phyloP scores from a whole-genome alignment of 495 filamentous ascomycete genomes.

The Delitschia confertaspora region DNA sequence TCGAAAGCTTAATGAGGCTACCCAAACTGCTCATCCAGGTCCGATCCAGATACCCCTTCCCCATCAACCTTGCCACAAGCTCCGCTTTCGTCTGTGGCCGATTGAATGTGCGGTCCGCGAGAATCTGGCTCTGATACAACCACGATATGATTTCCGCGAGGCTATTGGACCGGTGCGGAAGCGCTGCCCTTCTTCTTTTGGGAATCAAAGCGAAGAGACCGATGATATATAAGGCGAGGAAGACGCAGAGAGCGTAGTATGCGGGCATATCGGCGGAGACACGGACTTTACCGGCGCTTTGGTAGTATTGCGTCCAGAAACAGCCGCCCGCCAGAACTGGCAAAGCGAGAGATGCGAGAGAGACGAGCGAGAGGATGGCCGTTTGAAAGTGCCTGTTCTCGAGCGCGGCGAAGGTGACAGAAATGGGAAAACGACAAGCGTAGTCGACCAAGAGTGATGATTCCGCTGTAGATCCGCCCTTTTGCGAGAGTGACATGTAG shows the following conservation, averaged over 20 bases:
- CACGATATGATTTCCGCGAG: conserved; percentile 72
- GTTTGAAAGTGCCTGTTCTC: conserved; percentile 61
- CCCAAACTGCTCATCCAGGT: conserved; percentile 13
- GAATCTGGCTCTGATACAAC: conserved; percentile 57
- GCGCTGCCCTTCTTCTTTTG: conserved; percentile 44
- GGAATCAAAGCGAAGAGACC: conserved; percentile 54
- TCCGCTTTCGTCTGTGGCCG: conserved; percentile 52
- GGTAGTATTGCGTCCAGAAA: conserved; percentile 68
- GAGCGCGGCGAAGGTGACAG: conserved; percentile 52
- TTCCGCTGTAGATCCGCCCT: conserved; percentile 55
- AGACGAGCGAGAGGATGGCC: conserved; percentile 57
- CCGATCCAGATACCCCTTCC: conserved; percentile 21
- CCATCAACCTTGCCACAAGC: conserved; percentile 52
- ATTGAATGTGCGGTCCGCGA: conserved; percentile 58
- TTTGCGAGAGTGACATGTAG: conserved; percentile 54
- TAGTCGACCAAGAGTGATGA: conserved; percentile 68
- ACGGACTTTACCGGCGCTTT: conserved; percentile 37
- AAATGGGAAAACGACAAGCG: conserved; percentile 52
- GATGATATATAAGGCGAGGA: conserved; percentile 59
- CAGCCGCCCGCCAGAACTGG: conserved; percentile 70
- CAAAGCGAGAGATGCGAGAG: conserved; percentile 53
- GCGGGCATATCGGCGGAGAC: conserved; percentile 62
- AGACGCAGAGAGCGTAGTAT: conserved; percentile 55
- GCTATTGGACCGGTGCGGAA: conserved; percentile 58
- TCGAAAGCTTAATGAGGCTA: conserved; percentile 11